Conservation (phyloP, 306 rosid species). For the Arachis hypogaea region DNA sequence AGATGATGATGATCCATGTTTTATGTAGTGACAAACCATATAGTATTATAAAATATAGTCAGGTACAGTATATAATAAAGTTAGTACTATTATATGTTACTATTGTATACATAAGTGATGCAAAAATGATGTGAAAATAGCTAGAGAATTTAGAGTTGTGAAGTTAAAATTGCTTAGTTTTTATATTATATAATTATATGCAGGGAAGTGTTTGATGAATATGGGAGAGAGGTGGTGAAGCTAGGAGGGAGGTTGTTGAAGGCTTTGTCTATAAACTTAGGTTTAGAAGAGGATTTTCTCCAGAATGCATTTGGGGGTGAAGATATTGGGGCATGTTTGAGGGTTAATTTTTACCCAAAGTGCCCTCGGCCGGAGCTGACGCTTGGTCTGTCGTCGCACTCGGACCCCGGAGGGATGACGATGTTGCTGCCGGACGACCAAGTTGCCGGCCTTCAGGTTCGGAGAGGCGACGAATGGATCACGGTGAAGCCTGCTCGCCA, state of each 20-base stretch:
- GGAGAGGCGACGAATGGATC: constrained; percentile 63
- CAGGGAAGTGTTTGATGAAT: constrained; percentile 82
- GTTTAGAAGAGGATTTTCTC: constrained; percentile 53
- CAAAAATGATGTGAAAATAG: too few species aligned
- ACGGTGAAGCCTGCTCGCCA: constrained; percentile 81
- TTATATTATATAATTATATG: neutral
- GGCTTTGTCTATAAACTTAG: constrained; percentile 64
- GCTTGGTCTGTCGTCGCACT: constrained; percentile 83
- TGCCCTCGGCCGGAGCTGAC: constrained; percentile 86
- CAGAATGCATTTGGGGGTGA: constrained; percentile 78
- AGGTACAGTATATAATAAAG: neutral
- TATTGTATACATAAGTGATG: neutral
- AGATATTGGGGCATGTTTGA: constrained; percentile 76
- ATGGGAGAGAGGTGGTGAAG: constrained; percentile 81
- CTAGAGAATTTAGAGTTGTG: too few species aligned
- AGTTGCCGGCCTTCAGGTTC: constrained; percentile 83
- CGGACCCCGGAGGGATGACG: constrained; percentile 96
- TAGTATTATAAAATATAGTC: neutral
- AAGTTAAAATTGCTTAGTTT: too few species aligned
- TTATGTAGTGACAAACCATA: neutral
- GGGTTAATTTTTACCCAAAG: constrained; percentile 82
- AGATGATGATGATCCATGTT: neutral
- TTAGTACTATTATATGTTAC: too few species aligned
- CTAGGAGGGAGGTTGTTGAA: constrained; percentile 71
- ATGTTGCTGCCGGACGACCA: constrained; percentile 66